Conservation (phyloP, 2,329 filamentous ascomycete species). For the Pseudohalonectria lignicola region DNA sequence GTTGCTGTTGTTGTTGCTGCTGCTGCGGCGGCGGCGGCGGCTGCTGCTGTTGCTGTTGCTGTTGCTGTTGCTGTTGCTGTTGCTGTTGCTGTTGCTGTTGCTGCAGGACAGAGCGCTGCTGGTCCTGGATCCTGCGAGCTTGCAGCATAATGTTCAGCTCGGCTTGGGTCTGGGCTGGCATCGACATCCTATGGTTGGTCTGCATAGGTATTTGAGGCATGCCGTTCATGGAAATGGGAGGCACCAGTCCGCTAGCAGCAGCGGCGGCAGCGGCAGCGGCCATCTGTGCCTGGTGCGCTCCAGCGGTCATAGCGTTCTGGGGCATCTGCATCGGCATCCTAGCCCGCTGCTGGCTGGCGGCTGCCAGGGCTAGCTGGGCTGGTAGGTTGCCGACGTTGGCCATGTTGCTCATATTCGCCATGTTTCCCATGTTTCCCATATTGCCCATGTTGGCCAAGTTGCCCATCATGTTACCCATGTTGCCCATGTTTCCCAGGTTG, state of each 20-base stretch:
- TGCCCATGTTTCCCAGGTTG: too few relatives aligned
- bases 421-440: too few relatives aligned
- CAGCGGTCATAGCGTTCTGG: constrained; percentile 38
- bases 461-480: too few relatives aligned
- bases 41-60: too few relatives aligned
- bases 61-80: constrained; percentile 15
- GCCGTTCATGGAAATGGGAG: constrained; percentile 49
- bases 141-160: constrained; percentile 50
- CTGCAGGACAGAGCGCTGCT: constrained; percentile 37
- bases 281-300: constrained; percentile 33
- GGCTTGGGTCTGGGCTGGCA: constrained; percentile 29
- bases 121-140: constrained; percentile 55
- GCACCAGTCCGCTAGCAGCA: constrained; percentile 38
- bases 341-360: constrained; percentile 31
- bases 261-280: too few relatives aligned
- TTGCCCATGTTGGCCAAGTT: too few relatives aligned
- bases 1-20: constrained; percentile 22
- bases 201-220: constrained; percentile 55
- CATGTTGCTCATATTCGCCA: too few relatives aligned
- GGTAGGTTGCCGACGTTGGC: constrained; percentile 21
- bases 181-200: constrained; percentile 49
- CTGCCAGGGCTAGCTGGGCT: constrained; percentile 31
- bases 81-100: constrained; percentile 13
- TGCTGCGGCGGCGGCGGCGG: too few relatives aligned
- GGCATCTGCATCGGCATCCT: constrained; percentile 44